Evolutionary conservation across 768 basidiomycete species (phyloP), one percentile per base, ranked within the genome.

Genomic region (Amanita inopinata): DNA sequence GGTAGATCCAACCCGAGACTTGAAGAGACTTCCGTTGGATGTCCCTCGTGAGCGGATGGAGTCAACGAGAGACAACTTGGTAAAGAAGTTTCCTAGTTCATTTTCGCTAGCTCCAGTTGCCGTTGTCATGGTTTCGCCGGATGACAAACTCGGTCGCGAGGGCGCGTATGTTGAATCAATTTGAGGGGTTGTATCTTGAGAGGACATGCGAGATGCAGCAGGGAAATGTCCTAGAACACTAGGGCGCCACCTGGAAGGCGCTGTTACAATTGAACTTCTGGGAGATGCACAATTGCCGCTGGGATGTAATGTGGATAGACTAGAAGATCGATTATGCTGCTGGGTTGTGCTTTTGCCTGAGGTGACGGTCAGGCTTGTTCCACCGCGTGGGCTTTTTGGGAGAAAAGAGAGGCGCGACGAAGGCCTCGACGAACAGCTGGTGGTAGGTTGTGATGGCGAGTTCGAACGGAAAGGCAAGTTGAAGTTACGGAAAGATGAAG

Each of bases 161-260:
- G 61, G 66, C 27, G 69, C 62, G 37, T 58, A 62, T 6, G 51
- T 47, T 11, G 60, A 58, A 34, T 69, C 73, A 23, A 20, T 30
- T 12, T 69, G 66, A 22, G 68, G 63, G 33, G 62, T 57, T 37
- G 66, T 53, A 38, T 60, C 53, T 67, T 71, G 32, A 71, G 62
- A 22, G 62, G 55, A 38, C 74, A 68, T 40, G 67, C n/a, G n/a
- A n/a, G 51, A 42, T 73, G 67, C 18, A 24, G 43, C 22, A 20
- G 71, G 62, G 53, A 83, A 83, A 49, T 83, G 75, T 4, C 74
- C 77, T 17, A 82, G 58, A 17, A 84, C 72, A 48, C 70, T 76
- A 8, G 82, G 78, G n/a, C 78, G 69, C 74, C 74, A 79, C 58
- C 62, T 72, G 38, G 73, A 65, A 8, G 64, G 53, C 37, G 60